Conservation (phyloP, 257 asterid species). For the Solanum clarkiae region DNA sequence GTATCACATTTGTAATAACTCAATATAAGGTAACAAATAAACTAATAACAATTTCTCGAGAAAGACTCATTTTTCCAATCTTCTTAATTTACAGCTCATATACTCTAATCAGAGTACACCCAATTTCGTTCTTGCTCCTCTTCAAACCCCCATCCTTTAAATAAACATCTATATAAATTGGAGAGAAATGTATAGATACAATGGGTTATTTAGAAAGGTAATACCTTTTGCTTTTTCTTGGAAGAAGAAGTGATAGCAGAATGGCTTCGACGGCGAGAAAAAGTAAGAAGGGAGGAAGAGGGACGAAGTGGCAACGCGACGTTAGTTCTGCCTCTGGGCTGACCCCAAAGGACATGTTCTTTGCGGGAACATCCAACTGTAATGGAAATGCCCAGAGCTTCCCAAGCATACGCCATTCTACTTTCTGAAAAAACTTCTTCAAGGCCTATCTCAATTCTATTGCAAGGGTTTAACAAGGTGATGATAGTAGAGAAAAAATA, state of each 20-base stretch:
- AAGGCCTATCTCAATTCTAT: not conserved
- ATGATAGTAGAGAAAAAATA: not conserved
- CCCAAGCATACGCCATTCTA: constrained; percentile 34
- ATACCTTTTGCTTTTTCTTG: constrained; percentile 36
- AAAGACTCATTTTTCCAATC: not conserved
- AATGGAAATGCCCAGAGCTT: constrained; percentile 28
- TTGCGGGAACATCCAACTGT: constrained; percentile 10
- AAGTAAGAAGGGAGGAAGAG: constrained; percentile 28
- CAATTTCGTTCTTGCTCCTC: not conserved
- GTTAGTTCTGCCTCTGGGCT: constrained; percentile 11
- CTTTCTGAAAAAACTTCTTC: not conserved
- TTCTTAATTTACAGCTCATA: not conserved
- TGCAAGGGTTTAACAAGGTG: not conserved
- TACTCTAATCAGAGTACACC: not conserved
- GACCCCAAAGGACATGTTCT: constrained; percentile 9
- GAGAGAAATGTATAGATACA: not conserved
- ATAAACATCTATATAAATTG: not conserved
- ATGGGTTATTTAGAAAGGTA: not conserved
- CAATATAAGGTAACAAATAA: not conserved
- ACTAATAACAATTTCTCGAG: not conserved
- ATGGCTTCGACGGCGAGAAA: constrained; percentile 48
- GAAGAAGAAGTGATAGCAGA: constrained; percentile 25
- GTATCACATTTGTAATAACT: not conserved
- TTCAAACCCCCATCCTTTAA: not conserved
- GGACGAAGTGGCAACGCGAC: constrained; percentile 7